Base-by-base conservation (phyloP, 495 filamentous ascomycete genomes). In the Clavariopsis aquatica region DNA sequence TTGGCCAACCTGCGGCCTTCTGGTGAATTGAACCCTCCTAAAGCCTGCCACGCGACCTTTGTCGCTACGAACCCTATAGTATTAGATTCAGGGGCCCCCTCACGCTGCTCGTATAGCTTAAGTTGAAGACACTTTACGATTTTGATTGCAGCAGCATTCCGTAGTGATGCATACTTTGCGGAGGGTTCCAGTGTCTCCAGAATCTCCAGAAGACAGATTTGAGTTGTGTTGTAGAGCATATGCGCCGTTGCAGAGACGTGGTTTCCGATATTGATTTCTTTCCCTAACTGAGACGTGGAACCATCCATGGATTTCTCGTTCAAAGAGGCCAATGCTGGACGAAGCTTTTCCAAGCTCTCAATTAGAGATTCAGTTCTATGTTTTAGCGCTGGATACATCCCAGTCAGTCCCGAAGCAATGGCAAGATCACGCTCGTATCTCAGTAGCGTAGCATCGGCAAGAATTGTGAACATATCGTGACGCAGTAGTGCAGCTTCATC, bases 371-470 rank as follows among this genome's bases (percentile, higher is more conserved):
- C 36, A 1, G 51, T 31, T 12, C 54, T 34, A 1, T 2, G 17
- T 6, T 60, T 27, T 9, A 61, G 19, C 19, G 46, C 15, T 15
- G 38, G 15, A 43, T 36, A 31, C 4, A 17, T 12, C 4, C 29
- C 29, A 15, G 1, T 38, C 9, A 10, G 19, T 20, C 20, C 55
- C 20, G 8, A 8, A 2, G 36, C 27, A 24, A 55, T 0, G 15
- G 54, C 4, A 19, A 8, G 12, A 12, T 49, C 22, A 10, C 43
- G 56, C 36, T 55, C 27, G 10, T n/a, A 9, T 34, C 29, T 49
- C 12, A 60, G 49, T 24, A 17, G 38, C 10, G 56, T 60, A 28
- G 29, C 54, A 28, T 66, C 64, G 13, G 64, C 56, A 31, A 66
- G n/a, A 9, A 65, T 57, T 1, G 29, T 20, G 23, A 65, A 58